Evolutionary conservation across 2,329 filamentous ascomycete genomes (phyloP).

Genomic region (Fusarium sp.): DNA sequence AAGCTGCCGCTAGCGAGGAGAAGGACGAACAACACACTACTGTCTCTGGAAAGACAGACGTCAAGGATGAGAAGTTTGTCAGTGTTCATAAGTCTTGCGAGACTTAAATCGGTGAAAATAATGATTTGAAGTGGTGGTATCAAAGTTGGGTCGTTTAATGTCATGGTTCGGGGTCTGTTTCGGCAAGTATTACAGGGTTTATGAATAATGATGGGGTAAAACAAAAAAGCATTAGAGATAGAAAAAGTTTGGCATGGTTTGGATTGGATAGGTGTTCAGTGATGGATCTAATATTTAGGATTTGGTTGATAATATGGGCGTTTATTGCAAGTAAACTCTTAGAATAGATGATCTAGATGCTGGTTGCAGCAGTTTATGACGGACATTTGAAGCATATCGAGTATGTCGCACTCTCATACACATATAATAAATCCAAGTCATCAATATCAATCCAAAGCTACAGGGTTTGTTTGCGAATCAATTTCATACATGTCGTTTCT

Average conservation of each 20-base stretch:
- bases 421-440: not conserved
- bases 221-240: not conserved
- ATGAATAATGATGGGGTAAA: slow-evolving; percentile 1
- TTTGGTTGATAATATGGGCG: not conserved
- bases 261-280: not conserved
- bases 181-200: not conserved
- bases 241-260: not conserved
- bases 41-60: not conserved
- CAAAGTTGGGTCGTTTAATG: slow-evolving; percentile 1
- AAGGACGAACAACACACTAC: not conserved
- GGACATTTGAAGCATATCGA: not conserved
- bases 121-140: not conserved
- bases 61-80: not conserved
- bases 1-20: not conserved
- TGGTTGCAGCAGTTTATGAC: not conserved
- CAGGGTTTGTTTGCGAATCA: not conserved
- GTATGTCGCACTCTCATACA: not conserved
- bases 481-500: not conserved
- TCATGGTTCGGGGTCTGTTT: not conserved
- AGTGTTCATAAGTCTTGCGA: not conserved
- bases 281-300: slow-evolving; percentile 7
- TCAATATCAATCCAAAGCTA: not conserved
- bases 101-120: not conserved
- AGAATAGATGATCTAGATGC: not conserved
- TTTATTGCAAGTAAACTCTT: not conserved